Base-by-base conservation (phyloP, 345 rosid species). In the Gynandropsis gynandra region DNA sequence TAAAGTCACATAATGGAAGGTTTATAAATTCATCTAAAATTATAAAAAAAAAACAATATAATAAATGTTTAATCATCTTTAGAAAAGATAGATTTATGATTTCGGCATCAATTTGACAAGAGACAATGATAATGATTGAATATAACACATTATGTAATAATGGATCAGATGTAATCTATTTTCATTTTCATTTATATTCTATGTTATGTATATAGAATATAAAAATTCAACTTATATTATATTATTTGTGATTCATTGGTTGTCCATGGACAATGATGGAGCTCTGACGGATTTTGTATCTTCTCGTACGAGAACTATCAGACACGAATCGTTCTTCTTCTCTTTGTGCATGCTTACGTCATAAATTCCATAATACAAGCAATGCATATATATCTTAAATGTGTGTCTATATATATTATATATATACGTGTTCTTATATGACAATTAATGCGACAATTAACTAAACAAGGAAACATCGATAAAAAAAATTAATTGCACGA, bases 281-380 rank as follows among this genome's bases (percentile, higher is more conserved):
- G 56, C 65, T 59, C 70, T 65, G 70, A 59, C 64, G 47, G 51
- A 65, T 65, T 65, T 66, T 66, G 70, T 55, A 66, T 66, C 65
- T 58, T 52, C 63, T 52, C 70, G 64, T 58, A 58, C 55, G 64
- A 58, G 64, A 66, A 66, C 70, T 66, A 66, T 66, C 70, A 59
- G 65, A 65, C 65, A 65, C 59, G 56, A 59, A 52, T 54, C 59
- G 52, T 50, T 52, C 40, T 38, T 21, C 18, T 14, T 10, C 50
- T 36, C 43, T 57, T 57, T 44, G 18, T 9, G n/a, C n/a, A 38
- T 38, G 43, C 50, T 52, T 41, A 59, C 61, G 56, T 59, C 70
- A 58, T 39, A 39, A 9, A n/a, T 47, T 43, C 4, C 9, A 7
- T 9, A 7, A 29, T 0, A 2, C 20, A 43, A 16, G 11, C 16